These are phyloP conservation scores for Lupinus albus DNA, from an alignment of 306 rosid species.

Conservation along the genomic window DNA sequence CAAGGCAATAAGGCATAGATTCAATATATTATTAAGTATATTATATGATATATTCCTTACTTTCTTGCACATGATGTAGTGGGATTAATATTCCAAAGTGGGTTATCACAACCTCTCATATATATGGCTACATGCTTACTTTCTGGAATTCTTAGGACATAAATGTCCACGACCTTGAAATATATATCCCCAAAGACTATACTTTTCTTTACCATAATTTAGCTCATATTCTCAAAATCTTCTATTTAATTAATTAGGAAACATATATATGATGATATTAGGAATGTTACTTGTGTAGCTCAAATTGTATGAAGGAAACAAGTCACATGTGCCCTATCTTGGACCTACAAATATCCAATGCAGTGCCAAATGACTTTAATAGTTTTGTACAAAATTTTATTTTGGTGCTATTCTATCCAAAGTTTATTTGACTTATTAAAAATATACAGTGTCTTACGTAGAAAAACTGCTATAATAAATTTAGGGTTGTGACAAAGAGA, in stretches of 20 bases:
- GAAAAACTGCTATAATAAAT: neutral
- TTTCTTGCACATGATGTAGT: slow-evolving; percentile 1
- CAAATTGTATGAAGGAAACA: neutral
- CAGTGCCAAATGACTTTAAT: neutral
- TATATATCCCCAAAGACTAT: neutral
- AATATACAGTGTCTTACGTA: neutral
- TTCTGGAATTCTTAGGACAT: slow-evolving; percentile 23
- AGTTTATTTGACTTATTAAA: no score
- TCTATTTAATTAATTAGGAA: no score
- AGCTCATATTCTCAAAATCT: neutral
- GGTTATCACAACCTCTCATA: slow-evolving; percentile 30
- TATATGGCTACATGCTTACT: slow-evolving; percentile 28
- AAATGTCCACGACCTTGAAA: neutral
- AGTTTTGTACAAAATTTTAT: neutral
- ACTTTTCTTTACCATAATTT: neutral
- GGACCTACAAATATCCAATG: neutral
- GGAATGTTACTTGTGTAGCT: neutral
- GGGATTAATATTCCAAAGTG: slow-evolving; percentile 33
- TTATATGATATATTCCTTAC: slow-evolving; percentile 15
- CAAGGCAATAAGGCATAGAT: no score
- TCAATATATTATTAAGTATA: slow-evolving; percentile 23
- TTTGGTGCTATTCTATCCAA: neutral
- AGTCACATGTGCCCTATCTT: neutral
- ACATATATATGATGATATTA: no score
- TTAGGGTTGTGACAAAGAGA: no score